These are phyloP conservation scores for Beauveria bassiana DNA, from an alignment of 2,329 filamentous ascomycete genomes.

Conservation along the genomic window DNA sequence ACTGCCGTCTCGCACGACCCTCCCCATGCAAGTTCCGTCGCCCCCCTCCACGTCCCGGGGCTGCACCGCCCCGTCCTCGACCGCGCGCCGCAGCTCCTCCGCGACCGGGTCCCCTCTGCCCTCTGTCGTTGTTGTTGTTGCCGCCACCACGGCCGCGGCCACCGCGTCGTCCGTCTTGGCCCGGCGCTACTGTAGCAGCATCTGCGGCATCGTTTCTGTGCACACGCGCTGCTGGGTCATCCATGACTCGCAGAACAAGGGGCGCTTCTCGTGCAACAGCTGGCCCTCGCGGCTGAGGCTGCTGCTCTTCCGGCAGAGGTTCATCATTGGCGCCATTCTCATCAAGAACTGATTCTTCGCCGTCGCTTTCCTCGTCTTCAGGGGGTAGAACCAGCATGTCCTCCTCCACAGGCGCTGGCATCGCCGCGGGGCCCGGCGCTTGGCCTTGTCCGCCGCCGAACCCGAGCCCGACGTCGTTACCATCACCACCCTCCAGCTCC, in stretches of 20 bases:
- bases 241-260: constrained; percentile 46
- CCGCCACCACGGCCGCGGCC: constrained; percentile 18
- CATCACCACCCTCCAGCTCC: constrained; percentile 81
- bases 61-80: not conserved
- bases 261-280: constrained; percentile 48
- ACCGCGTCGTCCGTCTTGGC: constrained; percentile 20
- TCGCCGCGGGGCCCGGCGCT: constrained; percentile 14
- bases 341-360: constrained; percentile 15
- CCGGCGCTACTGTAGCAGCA: constrained; percentile 19
- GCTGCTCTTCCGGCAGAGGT: not conserved
- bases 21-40: not conserved
- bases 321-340: not conserved
- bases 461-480: constrained; percentile 40
- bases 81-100: constrained; percentile 8
- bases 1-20: constrained; percentile 13
- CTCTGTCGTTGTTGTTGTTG: constrained; percentile 15
- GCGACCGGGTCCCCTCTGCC: constrained; percentile 11
- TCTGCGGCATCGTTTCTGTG: not conserved
- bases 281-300: constrained; percentile 14
- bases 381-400: constrained; percentile 19
- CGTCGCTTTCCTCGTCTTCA: constrained; percentile 25
- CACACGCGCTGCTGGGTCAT: constrained; percentile 23
- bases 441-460: constrained; percentile 31
- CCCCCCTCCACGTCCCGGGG: not conserved
- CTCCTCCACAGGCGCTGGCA: constrained; percentile 14